Base-by-base conservation (phyloP, 164 flowering plant species). In the Vitis cinerea region DNA sequence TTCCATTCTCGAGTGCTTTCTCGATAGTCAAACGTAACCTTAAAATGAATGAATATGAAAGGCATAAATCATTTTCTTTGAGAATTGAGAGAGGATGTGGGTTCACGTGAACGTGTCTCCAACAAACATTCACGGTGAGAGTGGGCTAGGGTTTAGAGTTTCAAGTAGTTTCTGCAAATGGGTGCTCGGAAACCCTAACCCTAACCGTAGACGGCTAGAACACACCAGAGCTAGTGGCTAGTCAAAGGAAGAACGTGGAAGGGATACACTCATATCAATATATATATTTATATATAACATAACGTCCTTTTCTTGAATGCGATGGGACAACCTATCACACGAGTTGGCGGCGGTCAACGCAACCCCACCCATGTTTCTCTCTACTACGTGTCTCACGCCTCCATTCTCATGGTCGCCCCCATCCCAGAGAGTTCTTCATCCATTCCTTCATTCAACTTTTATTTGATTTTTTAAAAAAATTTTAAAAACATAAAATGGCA, bases 121-220 rank as follows among this genome's bases (percentile, higher is more conserved):
- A 57, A 77, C 80, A 77, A 63, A 74, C 79, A 76, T 76, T 76
- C 79, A 76, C 63, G 75, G 65, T 59, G 69, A 71, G 49, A 10
- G 51, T 69, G 31, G 27, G 27, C 27, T 1, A 23, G 2, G 27
- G 27, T 23, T 23, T 23, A 1, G 27, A 23, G 27, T 23, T 58
- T 53, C 56, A 0, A 53, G n/a, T 14, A 13, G 56, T 53, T 6
- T 53, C 7, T 14, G 56, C 10, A 4, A 53, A n/a, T 4, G 56
- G 44, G 7, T 37, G 44, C 4, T 37, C 44, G 7, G 6, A 37
- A 37, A 37, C 4, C 44, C 44, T 37, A 37, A 37, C 44, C 44
- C 15, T 11, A 52, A 52, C 16, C 17, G 16, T 11, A 53, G n/a
- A 14, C 27, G 27, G 27, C 16, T 53, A 10, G n/a, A 14, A 3